A percentile compares a stretch with the other conserved stretches of the same genome.
Evolutionary conservation across 805 yeast species (phyloP).

Genomic region (Teunomyces cretensis): DNA sequence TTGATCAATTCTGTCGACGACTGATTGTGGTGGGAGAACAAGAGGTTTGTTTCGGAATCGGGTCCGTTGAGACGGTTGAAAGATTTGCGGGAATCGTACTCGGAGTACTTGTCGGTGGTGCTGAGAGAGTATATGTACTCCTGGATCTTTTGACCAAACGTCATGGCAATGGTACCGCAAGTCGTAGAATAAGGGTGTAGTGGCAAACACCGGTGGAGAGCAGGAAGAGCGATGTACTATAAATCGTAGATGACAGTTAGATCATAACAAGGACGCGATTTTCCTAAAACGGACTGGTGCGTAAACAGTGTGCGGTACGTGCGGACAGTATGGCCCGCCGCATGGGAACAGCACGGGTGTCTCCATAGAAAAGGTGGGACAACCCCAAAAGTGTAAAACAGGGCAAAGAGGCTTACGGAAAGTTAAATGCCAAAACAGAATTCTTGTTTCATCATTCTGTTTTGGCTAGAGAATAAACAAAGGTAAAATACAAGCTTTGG

Average conservation of each 20-base stretch:
- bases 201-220: too few relatives aligned
- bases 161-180: slow-evolving; percentile 14
- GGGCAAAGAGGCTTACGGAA: neutral
- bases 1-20: slow-evolving; percentile 19
- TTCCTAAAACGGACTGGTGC: neutral
- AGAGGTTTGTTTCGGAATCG: slow-evolving; percentile 30
- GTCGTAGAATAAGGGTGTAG: neutral
- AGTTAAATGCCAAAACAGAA: neutral
- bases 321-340: too few relatives aligned
- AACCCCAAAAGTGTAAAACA: neutral
- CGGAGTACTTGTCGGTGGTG: slow-evolving; percentile 71
- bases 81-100: slow-evolving; percentile 51
- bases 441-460: too few relatives aligned
- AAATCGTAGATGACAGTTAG: too few relatives aligned
- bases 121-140: slow-evolving; percentile 63
- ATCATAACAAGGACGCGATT: neutral
- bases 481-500: neutral
- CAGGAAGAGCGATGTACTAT: too few relatives aligned
- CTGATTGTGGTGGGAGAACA: slow-evolving; percentile 28
- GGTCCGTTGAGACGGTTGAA: slow-evolving; percentile 45
- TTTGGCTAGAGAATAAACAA: too few relatives aligned
- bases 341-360: too few relatives aligned
- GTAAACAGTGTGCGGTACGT: neutral
- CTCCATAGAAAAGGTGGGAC: too few relatives aligned
- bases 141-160: slow-evolving; percentile 43